A percentile compares a stretch with the other conserved stretches of the same genome.
phyloP scores from a whole-genome alignment of 2,329 filamentous ascomycete genomes.

The Corinectria fuckeliana region DNA sequence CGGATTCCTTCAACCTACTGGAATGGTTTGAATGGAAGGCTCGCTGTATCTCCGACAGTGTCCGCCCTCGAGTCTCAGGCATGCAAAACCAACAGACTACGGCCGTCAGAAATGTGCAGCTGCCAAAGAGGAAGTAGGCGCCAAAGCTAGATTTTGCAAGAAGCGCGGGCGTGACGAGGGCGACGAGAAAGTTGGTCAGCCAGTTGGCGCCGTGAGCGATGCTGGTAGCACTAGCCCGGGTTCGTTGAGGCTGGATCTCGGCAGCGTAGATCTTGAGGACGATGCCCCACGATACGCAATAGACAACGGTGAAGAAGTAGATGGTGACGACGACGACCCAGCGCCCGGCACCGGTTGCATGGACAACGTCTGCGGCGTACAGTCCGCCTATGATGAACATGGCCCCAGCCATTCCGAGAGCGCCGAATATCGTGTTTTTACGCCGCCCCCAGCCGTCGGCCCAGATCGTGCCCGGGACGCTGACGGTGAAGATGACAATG shows the following conservation, averaged over 20 bases:
- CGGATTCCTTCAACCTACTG: too few relatives aligned
- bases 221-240: slow-evolving; percentile 60
- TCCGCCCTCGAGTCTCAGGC: slow-evolving; percentile 47
- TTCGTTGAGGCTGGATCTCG: slow-evolving; percentile 64
- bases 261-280: slow-evolving; percentile 61
- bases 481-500: too few relatives aligned
- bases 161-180: slow-evolving; percentile 48
- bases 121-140: slow-evolving; percentile 52
- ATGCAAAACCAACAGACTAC: slow-evolving; percentile 44
- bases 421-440: slow-evolving; percentile 44
- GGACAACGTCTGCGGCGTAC: slow-evolving; percentile 55
- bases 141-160: slow-evolving; percentile 45
- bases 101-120: slow-evolving; percentile 43
- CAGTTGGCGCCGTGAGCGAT: slow-evolving; percentile 48
- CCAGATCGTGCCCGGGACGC: too few relatives aligned
- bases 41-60: slow-evolving; percentile 8
- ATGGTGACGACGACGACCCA: slow-evolving; percentile 60
- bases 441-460: too few relatives aligned
- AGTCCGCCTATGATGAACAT: slow-evolving; percentile 62
- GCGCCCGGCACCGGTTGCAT: slow-evolving; percentile 47
- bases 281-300: slow-evolving; percentile 59
- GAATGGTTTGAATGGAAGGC: background rate
- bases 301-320: slow-evolving; percentile 56
- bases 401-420: slow-evolving; percentile 53
- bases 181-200: slow-evolving; percentile 56